These are phyloP conservation scores for Fusarium floridanum DNA, from an alignment of 2,329 filamentous ascomycete species.

Conservation along the genomic window DNA sequence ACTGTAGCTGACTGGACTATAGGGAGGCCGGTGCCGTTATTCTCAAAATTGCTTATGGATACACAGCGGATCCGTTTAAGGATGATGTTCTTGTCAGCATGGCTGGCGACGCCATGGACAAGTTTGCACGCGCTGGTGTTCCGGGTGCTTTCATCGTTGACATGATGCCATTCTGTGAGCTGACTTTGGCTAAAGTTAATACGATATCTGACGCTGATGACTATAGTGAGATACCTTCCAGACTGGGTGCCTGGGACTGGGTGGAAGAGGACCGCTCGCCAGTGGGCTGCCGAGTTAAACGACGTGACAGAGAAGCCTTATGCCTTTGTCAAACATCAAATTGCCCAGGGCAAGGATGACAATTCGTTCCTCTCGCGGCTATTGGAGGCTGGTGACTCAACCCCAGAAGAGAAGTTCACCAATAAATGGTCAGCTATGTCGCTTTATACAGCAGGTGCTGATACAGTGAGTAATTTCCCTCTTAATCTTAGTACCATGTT, in stretches of 20 bases:
- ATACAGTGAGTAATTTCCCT: slow-evolving; percentile 26
- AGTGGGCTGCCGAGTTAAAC: slow-evolving; percentile 17
- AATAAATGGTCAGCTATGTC: slow-evolving; percentile 39
- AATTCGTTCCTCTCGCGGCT: slow-evolving; percentile 25
- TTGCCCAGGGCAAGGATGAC: slow-evolving; percentile 10
- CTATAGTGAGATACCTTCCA: slow-evolving; percentile 27
- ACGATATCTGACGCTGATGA: neutral
- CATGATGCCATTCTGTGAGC: slow-evolving; percentile 32
- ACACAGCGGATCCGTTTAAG: slow-evolving; percentile 32
- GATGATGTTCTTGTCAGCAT: slow-evolving; percentile 31
- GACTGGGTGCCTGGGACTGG: slow-evolving; percentile 31
- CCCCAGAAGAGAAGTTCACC: slow-evolving; percentile 21
- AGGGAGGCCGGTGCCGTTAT: slow-evolving; percentile 37
- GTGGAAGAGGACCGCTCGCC: slow-evolving; percentile 27
- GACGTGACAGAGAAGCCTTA: slow-evolving; percentile 28
- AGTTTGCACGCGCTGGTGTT: slow-evolving; percentile 22
- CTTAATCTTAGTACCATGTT: neutral
- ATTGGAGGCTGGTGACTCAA: slow-evolving; percentile 18
- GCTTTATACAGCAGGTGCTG: slow-evolving; percentile 36
- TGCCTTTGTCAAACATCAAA: slow-evolving; percentile 32
- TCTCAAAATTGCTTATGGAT: slow-evolving; percentile 39
- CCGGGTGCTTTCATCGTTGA: slow-evolving; percentile 37
- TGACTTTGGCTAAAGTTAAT: no score
- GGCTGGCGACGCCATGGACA: slow-evolving; percentile 33
- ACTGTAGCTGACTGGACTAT: neutral